Evolutionary conservation across 2,329 filamentous ascomycete genomes (phyloP).

Genomic region (Metarhizium sp.): DNA sequence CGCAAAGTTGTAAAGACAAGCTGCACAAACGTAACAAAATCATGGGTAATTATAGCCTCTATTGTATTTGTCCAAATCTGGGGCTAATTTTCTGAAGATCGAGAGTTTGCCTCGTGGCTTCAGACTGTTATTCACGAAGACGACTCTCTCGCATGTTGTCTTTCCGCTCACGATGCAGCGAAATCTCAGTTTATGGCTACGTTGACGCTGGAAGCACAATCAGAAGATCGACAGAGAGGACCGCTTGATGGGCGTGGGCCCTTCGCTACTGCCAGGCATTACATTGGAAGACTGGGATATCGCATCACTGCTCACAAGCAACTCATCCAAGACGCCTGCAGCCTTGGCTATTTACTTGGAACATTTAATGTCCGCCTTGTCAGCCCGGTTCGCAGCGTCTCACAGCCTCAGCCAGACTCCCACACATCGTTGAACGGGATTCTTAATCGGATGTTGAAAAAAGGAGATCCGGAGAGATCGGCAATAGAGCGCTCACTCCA

Average conservation of each 20-base stretch:
- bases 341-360: constrained; percentile 21
- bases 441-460: constrained; percentile 20
- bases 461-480: not conserved
- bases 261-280: constrained; percentile 23
- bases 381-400: constrained; percentile 3
- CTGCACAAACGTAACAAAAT: not conserved
- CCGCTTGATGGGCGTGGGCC: not conserved
- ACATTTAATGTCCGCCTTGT: constrained; percentile 17
- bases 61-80: not conserved
- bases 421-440: constrained; percentile 21
- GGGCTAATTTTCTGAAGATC: not conserved
- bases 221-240: not conserved
- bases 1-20: constrained; percentile 8
- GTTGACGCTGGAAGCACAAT: not conserved
- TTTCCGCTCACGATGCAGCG: not conserved
- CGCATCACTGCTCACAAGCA: constrained; percentile 28
- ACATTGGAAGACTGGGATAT: constrained; percentile 34
- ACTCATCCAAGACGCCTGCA: constrained; percentile 24
- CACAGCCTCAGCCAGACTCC: constrained; percentile 15
- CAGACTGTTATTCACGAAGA: not conserved
- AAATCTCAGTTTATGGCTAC: not conserved
- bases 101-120: not conserved
- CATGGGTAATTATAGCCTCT: no score
- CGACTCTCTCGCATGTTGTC: not conserved
- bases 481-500: not conserved